Evolutionary conservation across 176 grass and related monocot genomes (phyloP).

Genomic region (Bromus sterilis): DNA sequence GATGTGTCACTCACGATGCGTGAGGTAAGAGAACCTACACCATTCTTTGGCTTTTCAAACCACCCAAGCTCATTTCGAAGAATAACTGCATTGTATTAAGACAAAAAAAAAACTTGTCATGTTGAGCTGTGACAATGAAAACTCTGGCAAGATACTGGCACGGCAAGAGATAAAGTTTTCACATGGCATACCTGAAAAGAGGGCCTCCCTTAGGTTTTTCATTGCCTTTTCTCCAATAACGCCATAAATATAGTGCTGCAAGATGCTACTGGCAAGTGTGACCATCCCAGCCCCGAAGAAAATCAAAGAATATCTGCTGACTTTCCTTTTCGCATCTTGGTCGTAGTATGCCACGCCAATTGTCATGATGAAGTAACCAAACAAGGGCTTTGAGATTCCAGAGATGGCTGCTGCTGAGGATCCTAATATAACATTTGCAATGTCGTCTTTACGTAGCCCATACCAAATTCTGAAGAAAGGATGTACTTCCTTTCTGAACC

Average conservation of each 20-base stretch:
- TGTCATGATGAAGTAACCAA: constrained; percentile 52
- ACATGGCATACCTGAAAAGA: constrained; percentile 42
- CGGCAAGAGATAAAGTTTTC: not conserved
- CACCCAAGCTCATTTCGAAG: constrained; percentile 41
- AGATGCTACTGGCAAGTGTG: constrained; percentile 21
- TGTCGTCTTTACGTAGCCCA: constrained; percentile 37
- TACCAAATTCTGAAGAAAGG: constrained; percentile 53
- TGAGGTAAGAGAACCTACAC: constrained; percentile 32
- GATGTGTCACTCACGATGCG: constrained; percentile 38
- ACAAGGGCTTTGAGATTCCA: constrained; percentile 53
- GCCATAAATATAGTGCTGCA: constrained; percentile 45
- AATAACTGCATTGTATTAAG: constrained; percentile 30
- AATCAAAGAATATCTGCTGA: constrained; percentile 31
- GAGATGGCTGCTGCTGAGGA: constrained; percentile 43
- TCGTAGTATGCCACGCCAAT: constrained; percentile 53
- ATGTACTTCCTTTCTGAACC: constrained; percentile 1
- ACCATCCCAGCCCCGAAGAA: constrained; percentile 34
- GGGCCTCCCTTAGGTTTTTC: constrained; percentile 35
- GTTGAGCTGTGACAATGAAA: not conserved
- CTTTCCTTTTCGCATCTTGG: constrained; percentile 23
- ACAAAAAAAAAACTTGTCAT: constrained; percentile 1
- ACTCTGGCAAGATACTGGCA: not conserved
- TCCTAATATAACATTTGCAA: constrained; percentile 31
- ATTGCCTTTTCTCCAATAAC: constrained; percentile 40
- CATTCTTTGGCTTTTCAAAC: constrained; percentile 45